phyloP scores from a whole-genome alignment of 1,139 yeast genomes.

The Sugiyamaella neomexicana region DNA sequence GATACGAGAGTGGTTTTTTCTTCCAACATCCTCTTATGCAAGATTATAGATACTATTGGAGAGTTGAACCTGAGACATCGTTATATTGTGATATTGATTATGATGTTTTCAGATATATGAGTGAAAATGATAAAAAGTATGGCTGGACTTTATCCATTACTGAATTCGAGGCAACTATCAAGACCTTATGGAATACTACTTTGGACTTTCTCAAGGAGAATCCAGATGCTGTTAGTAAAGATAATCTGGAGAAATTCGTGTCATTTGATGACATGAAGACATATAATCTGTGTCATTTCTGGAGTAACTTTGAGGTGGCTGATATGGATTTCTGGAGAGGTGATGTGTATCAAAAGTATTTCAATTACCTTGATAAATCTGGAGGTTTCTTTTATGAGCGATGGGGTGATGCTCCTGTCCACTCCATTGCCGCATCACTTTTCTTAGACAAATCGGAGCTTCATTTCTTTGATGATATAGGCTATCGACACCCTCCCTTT shows the following conservation, averaged over 20 bases:
- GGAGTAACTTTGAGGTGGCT: constrained; percentile 91
- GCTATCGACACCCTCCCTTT: constrained; percentile 76
- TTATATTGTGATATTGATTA: constrained; percentile 63
- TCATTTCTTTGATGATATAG: constrained; percentile 80
- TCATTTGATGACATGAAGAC: constrained; percentile 55
- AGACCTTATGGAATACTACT: constrained; percentile 59
- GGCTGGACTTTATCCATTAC: constrained; percentile 68
- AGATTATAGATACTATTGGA: constrained; percentile 66
- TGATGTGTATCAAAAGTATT: constrained; percentile 63
- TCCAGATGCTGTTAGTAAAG: constrained; percentile 55
- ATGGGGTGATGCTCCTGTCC: constrained; percentile 97
- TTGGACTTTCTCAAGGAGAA: constrained; percentile 50
- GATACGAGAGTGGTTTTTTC: constrained; percentile 69
- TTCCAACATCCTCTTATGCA: constrained; percentile 55
- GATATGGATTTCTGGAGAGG: constrained; percentile 75
- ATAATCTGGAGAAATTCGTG: constrained; percentile 72
- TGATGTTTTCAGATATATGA: constrained; percentile 65
- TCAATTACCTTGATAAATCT: constrained; percentile 64
- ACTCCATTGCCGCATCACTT: constrained; percentile 76
- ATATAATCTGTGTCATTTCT: constrained; percentile 81
- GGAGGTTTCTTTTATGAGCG: constrained; percentile 94
- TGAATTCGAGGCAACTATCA: constrained; percentile 59
- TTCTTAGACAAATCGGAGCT: constrained; percentile 64
- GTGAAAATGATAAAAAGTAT: constrained; percentile 56
- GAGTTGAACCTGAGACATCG: constrained; percentile 68